These are phyloP conservation scores for Citrullus colocynthis DNA, from an alignment of 306 rosid genomes.

Conservation along the genomic window DNA sequence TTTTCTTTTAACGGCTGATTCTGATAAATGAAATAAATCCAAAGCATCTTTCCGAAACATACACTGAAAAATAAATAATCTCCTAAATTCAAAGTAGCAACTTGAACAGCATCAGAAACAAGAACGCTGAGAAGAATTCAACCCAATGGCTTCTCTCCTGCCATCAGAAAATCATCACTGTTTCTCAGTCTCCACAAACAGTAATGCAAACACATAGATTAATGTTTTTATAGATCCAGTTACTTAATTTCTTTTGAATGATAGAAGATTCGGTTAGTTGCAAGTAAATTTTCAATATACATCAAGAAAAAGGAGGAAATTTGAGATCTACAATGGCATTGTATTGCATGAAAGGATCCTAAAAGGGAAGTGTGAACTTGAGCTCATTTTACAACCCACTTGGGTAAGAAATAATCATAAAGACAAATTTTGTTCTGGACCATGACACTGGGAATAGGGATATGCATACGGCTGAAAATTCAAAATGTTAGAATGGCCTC, in stretches of 20 bases:
- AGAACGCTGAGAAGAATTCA: slow-evolving; percentile 11
- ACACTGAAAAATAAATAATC: slow-evolving; percentile 18
- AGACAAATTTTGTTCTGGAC: background rate
- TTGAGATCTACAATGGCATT: background rate
- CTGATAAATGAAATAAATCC: slow-evolving; percentile 1
- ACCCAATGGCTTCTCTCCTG: slow-evolving; percentile 31
- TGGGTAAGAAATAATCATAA: background rate
- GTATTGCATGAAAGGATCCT: background rate
- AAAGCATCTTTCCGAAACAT: slow-evolving; percentile 6
- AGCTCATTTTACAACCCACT: background rate
- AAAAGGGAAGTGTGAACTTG: background rate
- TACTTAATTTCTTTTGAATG: background rate
- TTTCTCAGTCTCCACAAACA: background rate
- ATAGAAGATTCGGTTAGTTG: background rate
- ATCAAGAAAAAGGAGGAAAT: background rate
- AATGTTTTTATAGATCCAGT: background rate
- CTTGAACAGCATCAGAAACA: slow-evolving; percentile 24
- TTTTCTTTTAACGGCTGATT: slow-evolving; percentile 12
- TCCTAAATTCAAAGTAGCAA: slow-evolving; percentile 18
- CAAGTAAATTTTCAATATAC: background rate
- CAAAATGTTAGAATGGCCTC: background rate
- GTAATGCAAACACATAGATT: background rate
- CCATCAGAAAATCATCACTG: background rate
- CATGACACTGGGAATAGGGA: background rate
- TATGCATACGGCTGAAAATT: background rate